A percentile compares a stretch with the other conserved stretches of the same genome.
Conservation (phyloP, 176 grass and related monocot genomes). For the Ampelocalamus luodianensis region DNA sequence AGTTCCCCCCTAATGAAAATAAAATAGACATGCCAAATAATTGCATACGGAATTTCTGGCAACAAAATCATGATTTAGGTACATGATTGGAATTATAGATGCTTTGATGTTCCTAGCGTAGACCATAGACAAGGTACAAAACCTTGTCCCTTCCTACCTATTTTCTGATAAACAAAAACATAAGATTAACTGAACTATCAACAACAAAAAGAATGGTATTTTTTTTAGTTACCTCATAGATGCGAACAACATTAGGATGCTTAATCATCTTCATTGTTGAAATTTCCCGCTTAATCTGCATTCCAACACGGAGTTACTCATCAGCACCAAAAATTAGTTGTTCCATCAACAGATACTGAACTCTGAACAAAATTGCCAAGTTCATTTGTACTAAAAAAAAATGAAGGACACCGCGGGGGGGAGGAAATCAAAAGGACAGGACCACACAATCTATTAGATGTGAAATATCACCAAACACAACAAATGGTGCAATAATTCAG, state of each 20-base stretch:
- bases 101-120: neutral
- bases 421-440: constrained; percentile 16
- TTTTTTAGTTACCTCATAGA: constrained; percentile 69
- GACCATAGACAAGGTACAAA: constrained; percentile 8
- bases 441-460: constrained; percentile 22
- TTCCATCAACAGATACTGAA: neutral
- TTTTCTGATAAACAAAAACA: neutral
- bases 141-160: neutral
- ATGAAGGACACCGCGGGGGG: too few relatives aligned
- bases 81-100: constrained; percentile 11
- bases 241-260: constrained; percentile 91
- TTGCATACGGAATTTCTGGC: neutral
- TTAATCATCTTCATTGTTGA: constrained; percentile 97
- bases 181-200: constrained; percentile 15
- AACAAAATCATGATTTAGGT: neutral
- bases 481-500: constrained; percentile 32
- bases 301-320: constrained; percentile 16
- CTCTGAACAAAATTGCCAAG: neutral
- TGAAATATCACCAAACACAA: constrained; percentile 34
- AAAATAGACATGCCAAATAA: constrained; percentile 19
- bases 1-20: neutral
- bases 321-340: constrained; percentile 16
- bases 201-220: neutral
- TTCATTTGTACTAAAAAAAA: too few relatives aligned
- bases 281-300: constrained; percentile 97